Evolutionary conservation across 192 early-diverging fungal genomes (phyloP), one percentile per base, ranked within the genome.

Genomic region (Backusella luteola): DNA sequence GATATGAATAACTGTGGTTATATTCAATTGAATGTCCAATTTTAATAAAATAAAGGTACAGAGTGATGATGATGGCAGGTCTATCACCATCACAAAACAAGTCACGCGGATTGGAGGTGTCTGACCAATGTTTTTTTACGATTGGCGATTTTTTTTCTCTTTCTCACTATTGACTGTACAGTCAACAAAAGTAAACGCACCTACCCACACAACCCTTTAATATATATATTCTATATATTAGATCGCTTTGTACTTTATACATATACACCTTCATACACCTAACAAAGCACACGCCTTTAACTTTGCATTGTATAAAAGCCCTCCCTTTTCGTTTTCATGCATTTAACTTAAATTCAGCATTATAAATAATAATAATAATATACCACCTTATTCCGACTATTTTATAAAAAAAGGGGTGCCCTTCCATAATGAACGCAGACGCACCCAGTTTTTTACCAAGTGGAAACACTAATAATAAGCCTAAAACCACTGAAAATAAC

Each of bases 371-470:
- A 49, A 19, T 19, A 15, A 19, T n/a, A 15, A 19, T 59, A 59
- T 59, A 59, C 53, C 53, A 26, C 46, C n/a, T n/a, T n/a, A 32
- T 66, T 66, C 32, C 34, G 4, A 14, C 17, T 67, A 67, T 34
- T n/a, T 67, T 32, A n/a, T 19, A 35, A 35, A 67, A 67, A 67
- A 67, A 67, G 14, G 32, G 34, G 14, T 1, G 12, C 11, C 26
- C 15, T 66, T 35, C 29, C 68, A 71, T 23, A 44, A 83, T 83
- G 81, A 83, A 83, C 70, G 71, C 46, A 67, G 66, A 83, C 36
- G 81, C 81, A 32, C 78, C 78, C 34, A 71, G 32, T 56, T 83
- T 83, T 71, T n/a, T 74, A 21, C 81, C 81, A 69, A n/a, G 39
- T 41, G 59, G 35, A 36, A 71, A 21, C 52, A 34, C 5, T 34